A percentile compares a stretch with the other conserved stretches of the same genome.
Conservation (phyloP, 306 rosid species). For the Trichosanthes truncata region DNA sequence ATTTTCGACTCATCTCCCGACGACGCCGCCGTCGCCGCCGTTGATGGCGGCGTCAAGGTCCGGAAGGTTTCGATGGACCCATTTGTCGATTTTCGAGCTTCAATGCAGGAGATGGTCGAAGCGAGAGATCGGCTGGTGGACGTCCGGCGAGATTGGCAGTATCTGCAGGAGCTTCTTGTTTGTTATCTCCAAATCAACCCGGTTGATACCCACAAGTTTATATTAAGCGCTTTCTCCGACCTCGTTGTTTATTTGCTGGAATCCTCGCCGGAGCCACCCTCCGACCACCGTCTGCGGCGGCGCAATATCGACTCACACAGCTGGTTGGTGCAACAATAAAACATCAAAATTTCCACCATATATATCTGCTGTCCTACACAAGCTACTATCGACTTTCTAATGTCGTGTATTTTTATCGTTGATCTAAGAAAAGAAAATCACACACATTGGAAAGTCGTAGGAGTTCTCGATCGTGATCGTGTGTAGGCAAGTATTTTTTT, state of each 20-base stretch:
- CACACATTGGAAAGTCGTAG: too few species aligned
- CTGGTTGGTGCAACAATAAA: not conserved
- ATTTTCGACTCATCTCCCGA: constrained; percentile 49
- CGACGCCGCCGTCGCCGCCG: not conserved
- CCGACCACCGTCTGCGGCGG: constrained; percentile 1
- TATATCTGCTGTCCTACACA: not conserved
- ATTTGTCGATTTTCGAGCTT: constrained; percentile 50
- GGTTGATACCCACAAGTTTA: constrained; percentile 51
- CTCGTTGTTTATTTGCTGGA: constrained; percentile 37
- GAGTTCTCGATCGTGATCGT: too few species aligned
- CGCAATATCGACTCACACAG: not conserved
- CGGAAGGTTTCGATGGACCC: constrained; percentile 63
- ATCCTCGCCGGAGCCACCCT: constrained; percentile 3
- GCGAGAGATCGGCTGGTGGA: constrained; percentile 30
- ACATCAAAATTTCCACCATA: not conserved
- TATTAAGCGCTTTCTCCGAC: constrained; percentile 75
- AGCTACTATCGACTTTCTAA: not conserved
- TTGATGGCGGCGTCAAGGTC: constrained; percentile 37
- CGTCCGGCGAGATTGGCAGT: constrained; percentile 45
- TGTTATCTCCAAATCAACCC: constrained; percentile 78
- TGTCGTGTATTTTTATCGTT: not conserved
- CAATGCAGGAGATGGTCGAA: constrained; percentile 84
- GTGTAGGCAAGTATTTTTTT: too few species aligned
- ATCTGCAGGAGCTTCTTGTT: constrained; percentile 65
- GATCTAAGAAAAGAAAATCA: rapidly evolving